These are phyloP conservation scores for Sugiyamaella chiloensis DNA, from an alignment of 805 yeast species.

Conservation along the genomic window DNA sequence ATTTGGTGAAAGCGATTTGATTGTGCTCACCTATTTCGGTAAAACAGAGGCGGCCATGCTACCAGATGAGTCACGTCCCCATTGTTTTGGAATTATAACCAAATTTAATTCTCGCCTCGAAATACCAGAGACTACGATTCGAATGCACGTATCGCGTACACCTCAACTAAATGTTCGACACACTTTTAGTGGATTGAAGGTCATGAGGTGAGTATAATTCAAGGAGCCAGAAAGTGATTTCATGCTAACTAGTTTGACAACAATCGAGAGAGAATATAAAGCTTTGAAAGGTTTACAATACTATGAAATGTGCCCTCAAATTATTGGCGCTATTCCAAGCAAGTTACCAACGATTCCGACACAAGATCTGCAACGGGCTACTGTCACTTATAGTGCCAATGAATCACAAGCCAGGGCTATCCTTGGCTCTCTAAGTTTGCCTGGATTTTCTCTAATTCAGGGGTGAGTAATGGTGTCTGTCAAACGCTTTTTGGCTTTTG, in stretches of 20 bases:
- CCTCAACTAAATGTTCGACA: conserved; percentile 33
- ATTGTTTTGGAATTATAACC: conserved; percentile 78
- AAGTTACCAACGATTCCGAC: conserved; percentile 34
- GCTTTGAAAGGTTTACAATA: conserved; percentile 78
- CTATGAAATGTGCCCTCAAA: conserved; percentile 69
- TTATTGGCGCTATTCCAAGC: conserved; percentile 64
- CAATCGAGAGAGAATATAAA: conserved; percentile 88
- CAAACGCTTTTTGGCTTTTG: no score
- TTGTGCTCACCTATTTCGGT: conserved; percentile 57
- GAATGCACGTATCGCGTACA: background rate
- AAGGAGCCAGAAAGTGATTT: background rate
- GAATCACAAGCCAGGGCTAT: conserved; percentile 91
- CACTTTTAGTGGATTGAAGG: conserved; percentile 62
- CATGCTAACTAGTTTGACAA: conserved; percentile 53
- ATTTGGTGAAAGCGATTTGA: conserved; percentile 71
- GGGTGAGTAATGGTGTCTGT: no score
- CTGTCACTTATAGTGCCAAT: conserved; percentile 59
- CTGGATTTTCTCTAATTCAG: conserved; percentile 88
- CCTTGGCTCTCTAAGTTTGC: conserved; percentile 58
- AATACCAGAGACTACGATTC: conserved; percentile 62
- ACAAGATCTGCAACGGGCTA: conserved; percentile 43
- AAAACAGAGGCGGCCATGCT: conserved; percentile 19
- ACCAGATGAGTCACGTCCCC: conserved; percentile 29
- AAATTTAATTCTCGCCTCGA: conserved; percentile 55
- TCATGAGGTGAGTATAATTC: conserved; percentile 48